A percentile compares a stretch with the other conserved stretches of the same genome.
Conservation (phyloP, 1,139 yeast genomes). For the Yarrowia galli region DNA sequence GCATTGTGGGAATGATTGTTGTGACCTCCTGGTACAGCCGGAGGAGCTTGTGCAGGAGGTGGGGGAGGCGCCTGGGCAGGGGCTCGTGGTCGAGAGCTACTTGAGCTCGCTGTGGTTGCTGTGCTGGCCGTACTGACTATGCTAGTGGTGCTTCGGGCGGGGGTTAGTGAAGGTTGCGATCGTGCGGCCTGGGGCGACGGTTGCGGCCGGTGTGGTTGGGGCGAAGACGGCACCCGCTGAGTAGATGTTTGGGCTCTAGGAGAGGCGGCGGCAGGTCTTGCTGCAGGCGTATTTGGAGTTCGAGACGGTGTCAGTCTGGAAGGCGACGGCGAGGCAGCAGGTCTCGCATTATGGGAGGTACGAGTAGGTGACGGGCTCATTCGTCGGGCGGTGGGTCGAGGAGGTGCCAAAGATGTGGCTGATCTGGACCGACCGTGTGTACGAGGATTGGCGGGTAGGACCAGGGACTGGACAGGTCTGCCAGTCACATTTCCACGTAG, state of each 20-base stretch:
- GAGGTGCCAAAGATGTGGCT: conserved; percentile 3
- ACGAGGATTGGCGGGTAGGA: neutral
- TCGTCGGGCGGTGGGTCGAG: conserved; percentile 14
- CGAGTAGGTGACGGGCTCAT: conserved; percentile 19
- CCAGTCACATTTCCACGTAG: neutral
- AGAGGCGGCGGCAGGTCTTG: conserved; percentile 5
- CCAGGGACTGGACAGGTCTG: conserved; percentile 16
- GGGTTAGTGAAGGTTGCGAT: conserved; percentile 16
- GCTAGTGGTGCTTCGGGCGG: conserved; percentile 9
- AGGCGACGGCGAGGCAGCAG: conserved; percentile 23
- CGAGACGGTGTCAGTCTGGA: conserved; percentile 5
- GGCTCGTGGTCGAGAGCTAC: neutral
- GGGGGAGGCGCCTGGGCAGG: conserved; percentile 16
- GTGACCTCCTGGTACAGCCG: neutral
- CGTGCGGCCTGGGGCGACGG: conserved; percentile 4
- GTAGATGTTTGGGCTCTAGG: neutral
- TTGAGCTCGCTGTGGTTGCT: neutral
- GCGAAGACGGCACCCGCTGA: neutral
- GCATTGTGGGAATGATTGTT: neutral
- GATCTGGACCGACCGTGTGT: conserved; percentile 11
- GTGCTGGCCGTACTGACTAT: conserved; percentile 2
- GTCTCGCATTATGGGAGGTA: neutral
- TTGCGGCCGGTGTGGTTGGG: neutral
- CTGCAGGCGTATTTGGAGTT: conserved; percentile 10
- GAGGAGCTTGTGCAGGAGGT: neutral